Percentiles rank a stretch among this genome's conserved stretches.
These are phyloP conservation scores for Herpotrichia juniperi DNA, from an alignment of 2,329 filamentous ascomycete species.

Conservation along the genomic window DNA sequence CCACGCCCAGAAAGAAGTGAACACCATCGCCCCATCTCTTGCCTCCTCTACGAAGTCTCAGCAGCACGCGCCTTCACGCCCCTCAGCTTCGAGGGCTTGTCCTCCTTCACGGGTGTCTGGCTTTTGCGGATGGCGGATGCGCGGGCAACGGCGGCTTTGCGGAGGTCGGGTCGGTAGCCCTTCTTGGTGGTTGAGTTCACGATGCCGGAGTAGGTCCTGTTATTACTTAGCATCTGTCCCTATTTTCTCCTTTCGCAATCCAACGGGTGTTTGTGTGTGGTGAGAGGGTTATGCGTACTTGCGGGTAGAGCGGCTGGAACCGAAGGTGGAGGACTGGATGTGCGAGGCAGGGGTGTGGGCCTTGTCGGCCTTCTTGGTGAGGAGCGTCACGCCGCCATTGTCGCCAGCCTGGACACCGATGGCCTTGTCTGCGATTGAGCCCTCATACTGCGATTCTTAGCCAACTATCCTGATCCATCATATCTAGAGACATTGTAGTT, in stretches of 20 bases:
- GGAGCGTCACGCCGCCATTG: constrained; percentile 80
- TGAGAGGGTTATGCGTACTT: constrained; percentile 66
- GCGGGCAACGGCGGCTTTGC: constrained; percentile 75
- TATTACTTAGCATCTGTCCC: neutral
- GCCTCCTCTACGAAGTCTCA: constrained; percentile 34
- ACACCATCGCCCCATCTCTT: constrained; percentile 4
- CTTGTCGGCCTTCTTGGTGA: constrained; percentile 81
- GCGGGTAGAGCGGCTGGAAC: constrained; percentile 74
- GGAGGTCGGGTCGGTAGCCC: constrained; percentile 71
- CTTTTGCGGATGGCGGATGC: constrained; percentile 83
- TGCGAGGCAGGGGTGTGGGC: constrained; percentile 74
- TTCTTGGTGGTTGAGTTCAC: constrained; percentile 82
- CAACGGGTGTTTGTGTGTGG: neutral
- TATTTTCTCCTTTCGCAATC: neutral
- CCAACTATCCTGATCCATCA: constrained; percentile 11
- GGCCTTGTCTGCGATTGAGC: constrained; percentile 93
- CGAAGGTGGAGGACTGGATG: constrained; percentile 70
- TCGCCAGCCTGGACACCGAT: constrained; percentile 77
- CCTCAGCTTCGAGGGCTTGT: constrained; percentile 58
- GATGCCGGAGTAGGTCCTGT: constrained; percentile 85
- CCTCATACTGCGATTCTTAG: constrained; percentile 71
- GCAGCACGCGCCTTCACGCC: constrained; percentile 55
- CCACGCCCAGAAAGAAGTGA: constrained; percentile 3
- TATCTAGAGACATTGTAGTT: neutral
- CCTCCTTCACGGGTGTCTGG: constrained; percentile 79